Base-by-base conservation (phyloP, 495 filamentous ascomycete genomes). In the Penicillium lagena region DNA sequence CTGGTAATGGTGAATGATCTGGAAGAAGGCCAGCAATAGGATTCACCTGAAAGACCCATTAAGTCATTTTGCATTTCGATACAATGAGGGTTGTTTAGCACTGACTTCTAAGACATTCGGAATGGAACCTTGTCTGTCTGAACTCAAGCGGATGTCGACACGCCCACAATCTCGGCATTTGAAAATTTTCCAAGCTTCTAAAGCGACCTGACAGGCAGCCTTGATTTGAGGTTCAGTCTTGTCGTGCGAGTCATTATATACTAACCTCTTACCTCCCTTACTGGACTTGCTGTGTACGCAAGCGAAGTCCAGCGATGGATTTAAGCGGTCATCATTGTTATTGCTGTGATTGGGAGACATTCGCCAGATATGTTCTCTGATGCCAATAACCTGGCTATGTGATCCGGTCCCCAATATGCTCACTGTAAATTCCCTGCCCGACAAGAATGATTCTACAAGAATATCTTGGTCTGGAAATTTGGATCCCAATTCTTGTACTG, bases 381-480 rank as follows among this genome's bases (percentile, higher is more conserved):
- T 40, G 12, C 49, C 49, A 39, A 54, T 43, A 5, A 49, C 51
- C 4, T 39, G 42, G 17, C 42, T 45, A 14, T 32, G 7, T 32
- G 30, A 31, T 12, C 54, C 57, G 1, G 51, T 61, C 1, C 55
- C 60, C 7, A 57, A 29, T 14, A 60, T 52, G 12, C 44, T 49
- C 22, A 62, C 56, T 12, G 58, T 57, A 38, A 59, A 50, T 32
- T 57, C 56, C 12, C 58, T 48, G 2, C 59, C 55, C 1, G 52
- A 9, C 1, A 60, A 46, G 42, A 53, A 62, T 2, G 43, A 35
- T 38, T 62, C 60, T 4, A 62, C 45, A 12, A 58, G 40, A 36
- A 58, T 52, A 37, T 51, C 48, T 37, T 52, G 48, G 7, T 14
- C 52, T 9, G 48, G 42, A 10, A 52, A 60, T 34, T 35, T 15